Conservation (phyloP, 805 yeast species). For the Ogataea ramenticola region DNA sequence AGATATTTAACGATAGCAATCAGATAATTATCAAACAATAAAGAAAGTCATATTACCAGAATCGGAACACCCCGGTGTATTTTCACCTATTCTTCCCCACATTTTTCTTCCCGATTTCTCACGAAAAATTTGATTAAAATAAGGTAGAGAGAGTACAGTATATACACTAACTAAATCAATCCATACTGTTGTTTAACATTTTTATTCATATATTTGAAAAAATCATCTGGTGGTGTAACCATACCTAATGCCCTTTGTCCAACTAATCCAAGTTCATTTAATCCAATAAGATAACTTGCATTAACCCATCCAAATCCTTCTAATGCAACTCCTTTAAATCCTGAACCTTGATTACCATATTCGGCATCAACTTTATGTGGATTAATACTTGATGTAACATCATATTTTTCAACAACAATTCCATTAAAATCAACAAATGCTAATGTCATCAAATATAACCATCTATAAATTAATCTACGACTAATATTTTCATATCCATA, state of each 20-base stretch:
- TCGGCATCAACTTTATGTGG: constrained; percentile 94
- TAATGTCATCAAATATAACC: constrained; percentile 85
- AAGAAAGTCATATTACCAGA: too few relatives aligned
- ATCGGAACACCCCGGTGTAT: too few relatives aligned
- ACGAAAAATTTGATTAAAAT: too few relatives aligned
- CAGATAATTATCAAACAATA: too few relatives aligned
- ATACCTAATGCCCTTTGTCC: constrained; percentile 76
- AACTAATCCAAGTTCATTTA: constrained; percentile 54
- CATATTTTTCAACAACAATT: constrained; percentile 91
- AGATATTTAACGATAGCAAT: too few relatives aligned
- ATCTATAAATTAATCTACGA: constrained; percentile 68
- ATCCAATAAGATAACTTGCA: constrained; percentile 72
- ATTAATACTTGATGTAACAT: constrained; percentile 73
- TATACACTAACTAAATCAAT: too few relatives aligned
- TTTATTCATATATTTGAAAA: constrained; percentile 40
- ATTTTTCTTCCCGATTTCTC: too few relatives aligned
- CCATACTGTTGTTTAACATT: constrained; percentile 33
- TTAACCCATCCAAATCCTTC: constrained; percentile 99
- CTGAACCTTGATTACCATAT: constrained; percentile 94
- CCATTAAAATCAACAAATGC: constrained; percentile 92
- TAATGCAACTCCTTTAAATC: constrained; percentile 84
- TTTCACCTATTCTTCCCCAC: too few relatives aligned
- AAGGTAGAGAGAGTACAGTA: too few relatives aligned
- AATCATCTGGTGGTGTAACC: constrained; percentile 63
- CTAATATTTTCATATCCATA: constrained; percentile 66